Evolutionary conservation across 2,329 filamentous ascomycete genomes (phyloP), one percentile per base, ranked within the genome.

Genomic region (Xylaria multiplex): DNA sequence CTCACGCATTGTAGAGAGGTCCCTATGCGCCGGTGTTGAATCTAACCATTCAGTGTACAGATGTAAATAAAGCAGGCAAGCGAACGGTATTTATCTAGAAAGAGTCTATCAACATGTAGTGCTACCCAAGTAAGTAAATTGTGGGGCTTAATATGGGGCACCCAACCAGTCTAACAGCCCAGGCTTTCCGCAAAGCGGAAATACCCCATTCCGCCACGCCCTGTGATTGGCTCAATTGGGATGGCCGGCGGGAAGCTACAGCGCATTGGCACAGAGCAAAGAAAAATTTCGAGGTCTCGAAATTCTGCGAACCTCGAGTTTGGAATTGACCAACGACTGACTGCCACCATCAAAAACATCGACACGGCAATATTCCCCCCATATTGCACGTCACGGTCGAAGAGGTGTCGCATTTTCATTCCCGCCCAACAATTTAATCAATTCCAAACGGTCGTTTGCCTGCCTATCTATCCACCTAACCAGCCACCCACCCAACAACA

Each of bases 251-350:
- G 64, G 68, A 70, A 62, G 57, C 60, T 68, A 50, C n/a, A 59
- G 64, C 45, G 68, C 52, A 63, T 68, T 69, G 65, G 61, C 58
- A 66, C 59, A 68, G 63, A 65, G 60, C 53, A 63, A 65, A 59
- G 65, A 72, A 74, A 73, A 74, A 73, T 71, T 73, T 75, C 71
- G 62, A 71, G 69, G 54, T 54, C 48, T 66, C 32, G 63, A 70
- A 65, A 59, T 58, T 62, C 24, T 40, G 54, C 32, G 22, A 30
- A 32, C 27, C 30, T 61, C 35, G 32, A 53, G 16, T 57, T 56
- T 58, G 58, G 46, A 55, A 59, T 62, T 37, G 19, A 35, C 13
- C 46, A n/a, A 27, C 19, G 7, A 16, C 16, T 43, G 27, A 22
- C 43, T 22, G 27, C 24, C 6, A 40, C 37, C 6, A 48, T 9